Percentiles rank a stretch among this genome's conserved stretches.
These are phyloP conservation scores for Sicyos edulis DNA, from an alignment of 306 rosid species.

Conservation along the genomic window DNA sequence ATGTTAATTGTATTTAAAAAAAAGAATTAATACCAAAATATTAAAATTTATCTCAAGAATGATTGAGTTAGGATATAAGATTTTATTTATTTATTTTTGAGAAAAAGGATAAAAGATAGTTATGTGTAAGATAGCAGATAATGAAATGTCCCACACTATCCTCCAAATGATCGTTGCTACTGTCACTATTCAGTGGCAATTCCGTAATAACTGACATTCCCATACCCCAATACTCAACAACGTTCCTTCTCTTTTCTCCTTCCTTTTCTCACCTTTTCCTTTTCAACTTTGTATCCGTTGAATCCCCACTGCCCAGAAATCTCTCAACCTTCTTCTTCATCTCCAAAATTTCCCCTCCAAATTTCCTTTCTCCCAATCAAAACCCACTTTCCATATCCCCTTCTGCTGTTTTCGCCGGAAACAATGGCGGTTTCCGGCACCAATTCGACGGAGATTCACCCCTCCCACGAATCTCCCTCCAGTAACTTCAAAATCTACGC, in stretches of 20 bases:
- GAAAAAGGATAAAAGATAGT: too few relatives aligned
- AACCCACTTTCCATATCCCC: neutral
- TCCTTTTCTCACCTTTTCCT: neutral
- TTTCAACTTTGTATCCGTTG: slow-evolving; percentile 50
- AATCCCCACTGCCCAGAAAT: slow-evolving; percentile 23
- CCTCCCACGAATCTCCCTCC: slow-evolving; percentile 30
- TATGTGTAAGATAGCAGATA: too few relatives aligned
- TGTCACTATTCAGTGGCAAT: slow-evolving; percentile 19
- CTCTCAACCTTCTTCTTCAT: slow-evolving; percentile 16
- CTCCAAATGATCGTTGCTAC: slow-evolving; percentile 2
- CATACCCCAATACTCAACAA: neutral
- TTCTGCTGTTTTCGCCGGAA: slow-evolving; percentile 23
- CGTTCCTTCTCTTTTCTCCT: slow-evolving; percentile 12
- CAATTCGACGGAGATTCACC: slow-evolving; percentile 24
- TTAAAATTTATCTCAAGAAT: too few relatives aligned
- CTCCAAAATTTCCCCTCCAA: neutral
- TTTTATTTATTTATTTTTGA: too few relatives aligned
- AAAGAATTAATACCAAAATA: too few relatives aligned
- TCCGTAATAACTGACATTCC: neutral
- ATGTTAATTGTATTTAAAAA: too few relatives aligned
- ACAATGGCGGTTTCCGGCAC: slow-evolving; percentile 40
- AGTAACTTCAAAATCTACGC: slow-evolving; percentile 44
- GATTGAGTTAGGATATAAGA: too few relatives aligned
- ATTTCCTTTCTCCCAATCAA: neutral
- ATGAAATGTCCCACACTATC: too few relatives aligned